phyloP scores from a whole-genome alignment of 345 rosid species.

The Camelina sativa region DNA sequence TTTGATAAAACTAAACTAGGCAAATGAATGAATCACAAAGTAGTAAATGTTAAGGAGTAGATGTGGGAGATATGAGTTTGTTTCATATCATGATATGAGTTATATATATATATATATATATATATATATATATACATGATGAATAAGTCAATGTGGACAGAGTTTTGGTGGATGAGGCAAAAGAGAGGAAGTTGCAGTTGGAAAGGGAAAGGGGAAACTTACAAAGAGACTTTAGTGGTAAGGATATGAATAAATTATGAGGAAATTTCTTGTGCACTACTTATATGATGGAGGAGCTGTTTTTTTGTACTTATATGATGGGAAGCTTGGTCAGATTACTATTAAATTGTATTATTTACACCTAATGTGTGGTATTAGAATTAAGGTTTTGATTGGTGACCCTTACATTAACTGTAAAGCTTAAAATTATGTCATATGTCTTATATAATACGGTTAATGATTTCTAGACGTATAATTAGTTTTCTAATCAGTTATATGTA shows the following conservation, averaged over 20 bases:
- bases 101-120: no score
- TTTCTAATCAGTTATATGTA: no score
- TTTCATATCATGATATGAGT: neutral
- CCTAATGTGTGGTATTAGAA: neutral
- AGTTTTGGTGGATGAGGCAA: conserved; percentile 38
- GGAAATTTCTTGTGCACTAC: conserved; percentile 34
- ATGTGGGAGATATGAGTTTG: conserved; percentile 21
- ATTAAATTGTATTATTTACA: neutral
- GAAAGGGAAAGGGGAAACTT: conserved; percentile 32
- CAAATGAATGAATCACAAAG: conserved; percentile 25
- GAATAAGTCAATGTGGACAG: conserved; percentile 24
- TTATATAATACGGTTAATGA: no score
- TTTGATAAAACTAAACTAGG: conserved; percentile 3
- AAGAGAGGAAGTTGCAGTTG: conserved; percentile 42
- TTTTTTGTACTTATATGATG: conserved; percentile 27
- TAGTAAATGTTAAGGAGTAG: conserved; percentile 17
- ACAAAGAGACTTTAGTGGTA: conserved; percentile 19
- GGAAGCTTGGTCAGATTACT: conserved; percentile 6
- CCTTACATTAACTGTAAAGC: neutral
- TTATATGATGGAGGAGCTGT: neutral
- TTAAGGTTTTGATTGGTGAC: neutral
- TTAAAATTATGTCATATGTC: no score
- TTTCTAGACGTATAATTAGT: no score
- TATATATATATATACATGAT: conserved; percentile 34
- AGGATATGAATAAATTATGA: neutral